A percentile compares a stretch with the other conserved stretches of the same genome.
These are phyloP conservation scores for Podila clonocystis DNA, from an alignment of 192 early-diverging fungal species.

Conservation along the genomic window DNA sequence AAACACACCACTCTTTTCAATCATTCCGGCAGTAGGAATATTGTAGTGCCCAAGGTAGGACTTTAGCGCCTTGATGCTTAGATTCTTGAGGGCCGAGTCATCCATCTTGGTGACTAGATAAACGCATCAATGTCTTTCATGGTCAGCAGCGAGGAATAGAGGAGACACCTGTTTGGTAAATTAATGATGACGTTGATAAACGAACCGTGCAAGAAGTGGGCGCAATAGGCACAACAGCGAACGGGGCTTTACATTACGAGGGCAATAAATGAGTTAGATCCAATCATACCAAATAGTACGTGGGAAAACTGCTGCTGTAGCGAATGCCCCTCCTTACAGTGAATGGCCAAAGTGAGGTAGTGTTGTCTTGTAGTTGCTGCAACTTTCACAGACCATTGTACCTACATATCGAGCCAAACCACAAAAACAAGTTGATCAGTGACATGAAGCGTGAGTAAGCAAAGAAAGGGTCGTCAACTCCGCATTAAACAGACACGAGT, in stretches of 20 bases:
- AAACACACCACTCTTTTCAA: conserved; percentile 27
- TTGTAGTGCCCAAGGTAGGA: conserved; percentile 29
- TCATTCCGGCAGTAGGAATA: conserved; percentile 17
- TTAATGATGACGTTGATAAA: neutral
- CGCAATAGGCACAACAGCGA: conserved; percentile 30
- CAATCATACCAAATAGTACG: neutral
- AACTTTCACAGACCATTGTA: conserved; percentile 13
- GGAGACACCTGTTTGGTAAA: neutral
- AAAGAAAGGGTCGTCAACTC: neutral
- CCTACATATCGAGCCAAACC: conserved; percentile 1
- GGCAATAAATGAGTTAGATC: too few relatives aligned
- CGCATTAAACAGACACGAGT: too few relatives aligned
- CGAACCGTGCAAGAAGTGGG: conserved; percentile 35
- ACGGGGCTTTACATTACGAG: too few relatives aligned
- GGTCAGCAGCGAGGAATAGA: too few relatives aligned
- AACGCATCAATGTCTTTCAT: too few relatives aligned
- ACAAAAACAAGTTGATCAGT: neutral
- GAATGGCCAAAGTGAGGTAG: conserved; percentile 29
- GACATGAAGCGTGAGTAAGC: neutral
- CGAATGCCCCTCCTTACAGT: neutral
- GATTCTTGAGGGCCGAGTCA: conserved; percentile 9
- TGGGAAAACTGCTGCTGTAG: neutral
- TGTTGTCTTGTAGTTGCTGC: conserved; percentile 23
- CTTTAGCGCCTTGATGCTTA: conserved; percentile 38
- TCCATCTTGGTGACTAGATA: conserved; percentile 32